Evolutionary conservation across 768 basidiomycete genomes (phyloP).

Genomic region (Bullera alba): DNA sequence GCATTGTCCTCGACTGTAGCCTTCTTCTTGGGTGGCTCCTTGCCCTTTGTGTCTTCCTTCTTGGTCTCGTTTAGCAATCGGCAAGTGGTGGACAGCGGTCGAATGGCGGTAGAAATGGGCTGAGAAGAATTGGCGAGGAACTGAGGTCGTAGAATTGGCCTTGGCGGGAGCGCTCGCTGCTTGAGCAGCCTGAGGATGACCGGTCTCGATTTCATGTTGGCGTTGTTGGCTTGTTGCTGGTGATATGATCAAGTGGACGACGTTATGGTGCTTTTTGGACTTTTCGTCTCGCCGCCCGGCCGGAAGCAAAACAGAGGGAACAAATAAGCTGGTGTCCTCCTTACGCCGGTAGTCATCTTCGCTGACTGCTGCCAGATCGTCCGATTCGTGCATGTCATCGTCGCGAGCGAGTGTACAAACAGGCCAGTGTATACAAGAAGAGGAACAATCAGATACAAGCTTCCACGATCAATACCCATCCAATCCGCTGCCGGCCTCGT

Average conservation of each 20-base stretch:
- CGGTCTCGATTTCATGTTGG: slow-evolving; percentile 28
- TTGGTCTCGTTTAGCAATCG: slow-evolving; percentile 13
- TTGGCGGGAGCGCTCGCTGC: slow-evolving; percentile 6
- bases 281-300: too few relatives aligned
- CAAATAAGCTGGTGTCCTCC: too few relatives aligned
- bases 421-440: too few relatives aligned
- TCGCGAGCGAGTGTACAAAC: too few relatives aligned
- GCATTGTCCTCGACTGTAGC: slow-evolving; percentile 20
- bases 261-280: too few relatives aligned
- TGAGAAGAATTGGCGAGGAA: not conserved
- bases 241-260: too few relatives aligned
- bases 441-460: too few relatives aligned
- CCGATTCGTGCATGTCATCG: too few relatives aligned
- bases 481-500: slow-evolving; percentile 4
- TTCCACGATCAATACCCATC: slow-evolving; percentile 19
- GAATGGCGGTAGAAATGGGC: not conserved
- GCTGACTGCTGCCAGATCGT: too few relatives aligned
- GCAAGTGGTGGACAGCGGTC: slow-evolving; percentile 13
- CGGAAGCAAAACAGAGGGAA: too few relatives aligned
- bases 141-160: slow-evolving; percentile 6
- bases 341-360: too few relatives aligned
- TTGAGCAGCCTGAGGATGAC: slow-evolving; percentile 21
- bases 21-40: not conserved
- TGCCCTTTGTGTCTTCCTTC: not conserved
- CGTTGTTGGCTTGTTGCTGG: not conserved